These are phyloP conservation scores for Eragrostis curvula DNA, from an alignment of 176 grass and related monocot species.

Conservation along the genomic window DNA sequence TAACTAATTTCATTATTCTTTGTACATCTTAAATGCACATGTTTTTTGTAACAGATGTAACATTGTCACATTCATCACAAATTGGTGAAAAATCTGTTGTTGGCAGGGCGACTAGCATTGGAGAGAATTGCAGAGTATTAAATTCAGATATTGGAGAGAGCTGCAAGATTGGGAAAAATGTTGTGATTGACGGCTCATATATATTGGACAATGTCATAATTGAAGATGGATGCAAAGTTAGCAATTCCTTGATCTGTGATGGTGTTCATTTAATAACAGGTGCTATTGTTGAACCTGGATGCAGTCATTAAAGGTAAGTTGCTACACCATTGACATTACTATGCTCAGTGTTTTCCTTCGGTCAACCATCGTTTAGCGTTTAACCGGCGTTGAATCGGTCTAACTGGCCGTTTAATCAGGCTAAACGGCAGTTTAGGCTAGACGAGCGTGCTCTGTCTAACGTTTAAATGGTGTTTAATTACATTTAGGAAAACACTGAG, in stretches of 20 bases:
- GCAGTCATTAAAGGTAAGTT: slow-evolving; percentile 88
- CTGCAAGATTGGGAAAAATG: slow-evolving; percentile 78
- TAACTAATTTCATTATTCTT: no score
- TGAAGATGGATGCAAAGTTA: slow-evolving; percentile 93
- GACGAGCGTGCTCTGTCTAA: no score
- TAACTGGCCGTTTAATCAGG: no score
- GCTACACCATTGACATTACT: slow-evolving; percentile 19
- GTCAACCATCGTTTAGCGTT: no score
- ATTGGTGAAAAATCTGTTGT: slow-evolving; percentile 74
- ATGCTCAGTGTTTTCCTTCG: no score
- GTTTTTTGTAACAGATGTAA: slow-evolving; percentile 62
- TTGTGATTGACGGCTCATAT: slow-evolving; percentile 71
- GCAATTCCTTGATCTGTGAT: slow-evolving; percentile 80
- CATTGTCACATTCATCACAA: slow-evolving; percentile 66
- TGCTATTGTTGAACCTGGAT: slow-evolving; percentile 75
- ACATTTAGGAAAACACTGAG: no score
- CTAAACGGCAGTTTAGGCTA: no score
- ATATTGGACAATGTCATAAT: slow-evolving; percentile 91
- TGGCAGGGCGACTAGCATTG: slow-evolving; percentile 79
- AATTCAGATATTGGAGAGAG: slow-evolving; percentile 79
- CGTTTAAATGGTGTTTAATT: no score
- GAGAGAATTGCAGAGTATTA: slow-evolving; percentile 61
- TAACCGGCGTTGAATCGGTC: no score
- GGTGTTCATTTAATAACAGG: slow-evolving; percentile 75
- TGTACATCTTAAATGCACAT: slow-evolving; percentile 21